Percentiles rank a stretch among this genome's conserved stretches.
Evolutionary conservation across 2,329 filamentous ascomycete genomes (phyloP).

Genomic region (Colletotrichum incanum): DNA sequence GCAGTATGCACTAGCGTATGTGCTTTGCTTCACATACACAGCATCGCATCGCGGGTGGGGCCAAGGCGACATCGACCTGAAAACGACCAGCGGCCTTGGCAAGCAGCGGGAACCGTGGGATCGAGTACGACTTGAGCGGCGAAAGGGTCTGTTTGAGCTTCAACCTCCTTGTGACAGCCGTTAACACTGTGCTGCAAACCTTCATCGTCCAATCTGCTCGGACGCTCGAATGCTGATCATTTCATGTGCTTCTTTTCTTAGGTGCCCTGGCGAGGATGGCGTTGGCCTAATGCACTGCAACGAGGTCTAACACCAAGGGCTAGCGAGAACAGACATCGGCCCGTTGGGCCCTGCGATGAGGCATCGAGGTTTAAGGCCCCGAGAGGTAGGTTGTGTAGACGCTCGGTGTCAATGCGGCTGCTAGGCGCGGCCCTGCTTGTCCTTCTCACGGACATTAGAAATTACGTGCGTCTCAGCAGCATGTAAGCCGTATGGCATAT

Average conservation of each 20-base stretch:
- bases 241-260: conserved; percentile 38
- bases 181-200: conserved; percentile 12
- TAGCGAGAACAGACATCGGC: conserved; percentile 28
- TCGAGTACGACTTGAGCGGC: conserved; percentile 31
- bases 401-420: conserved; percentile 27
- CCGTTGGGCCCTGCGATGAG: conserved; percentile 19
- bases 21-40: conserved; percentile 18
- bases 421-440: conserved; percentile 7
- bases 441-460: conserved; percentile 30
- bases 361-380: background rate
- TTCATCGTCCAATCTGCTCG: conserved; percentile 19
- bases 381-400: background rate
- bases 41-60: conserved; percentile 29
- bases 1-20: conserved; percentile 15
- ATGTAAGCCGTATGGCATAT: background rate
- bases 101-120: conserved; percentile 11
- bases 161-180: conserved; percentile 13
- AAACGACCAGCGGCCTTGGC: conserved; percentile 41
- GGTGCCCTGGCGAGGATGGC: conserved; percentile 5
- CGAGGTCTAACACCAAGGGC: background rate
- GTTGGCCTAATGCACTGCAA: conserved; percentile 26
- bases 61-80: conserved; percentile 32
- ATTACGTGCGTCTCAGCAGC: conserved; percentile 34
- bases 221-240: conserved; percentile 29
- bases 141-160: conserved; percentile 23